Conservation (phyloP, 2,329 filamentous ascomycete genomes). For the Zymoseptoria crescenta region DNA sequence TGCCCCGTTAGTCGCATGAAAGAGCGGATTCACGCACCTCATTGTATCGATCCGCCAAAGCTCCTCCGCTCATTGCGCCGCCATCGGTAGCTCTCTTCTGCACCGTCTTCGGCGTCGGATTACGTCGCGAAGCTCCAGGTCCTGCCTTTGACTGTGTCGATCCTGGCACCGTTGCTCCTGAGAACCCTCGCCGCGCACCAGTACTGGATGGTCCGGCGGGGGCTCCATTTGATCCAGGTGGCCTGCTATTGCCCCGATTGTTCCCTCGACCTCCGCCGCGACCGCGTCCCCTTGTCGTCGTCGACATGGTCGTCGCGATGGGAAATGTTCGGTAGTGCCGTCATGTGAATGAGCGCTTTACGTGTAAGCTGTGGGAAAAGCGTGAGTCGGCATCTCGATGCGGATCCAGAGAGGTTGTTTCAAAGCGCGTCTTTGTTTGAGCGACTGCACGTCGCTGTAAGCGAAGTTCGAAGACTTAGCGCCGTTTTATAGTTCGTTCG, state of each 20-base stretch:
- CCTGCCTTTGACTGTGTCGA: conserved; percentile 1
- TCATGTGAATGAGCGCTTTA: conserved; percentile 12
- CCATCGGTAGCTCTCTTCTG: conserved; percentile 1
- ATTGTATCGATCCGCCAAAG: conserved; percentile 16
- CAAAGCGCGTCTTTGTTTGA: background rate
- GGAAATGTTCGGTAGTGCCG: conserved; percentile 3
- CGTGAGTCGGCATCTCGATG: background rate
- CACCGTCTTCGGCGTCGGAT: background rate
- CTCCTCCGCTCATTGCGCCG: conserved; percentile 7
- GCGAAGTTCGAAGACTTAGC: background rate
- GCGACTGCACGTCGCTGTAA: background rate
- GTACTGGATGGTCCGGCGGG: background rate
- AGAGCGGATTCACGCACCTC: conserved; percentile 13
- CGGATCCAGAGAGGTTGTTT: background rate
- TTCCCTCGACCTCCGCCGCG: conserved; percentile 15
- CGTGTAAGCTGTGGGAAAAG: background rate
- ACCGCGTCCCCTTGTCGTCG: conserved; percentile 3
- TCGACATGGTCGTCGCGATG: conserved; percentile 17
- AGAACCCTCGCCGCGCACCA: conserved; percentile 1
- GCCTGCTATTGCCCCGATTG: conserved; percentile 2
- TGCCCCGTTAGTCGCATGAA: conserved; percentile 17
- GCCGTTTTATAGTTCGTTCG: background rate
- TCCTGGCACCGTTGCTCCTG: conserved; percentile 3
- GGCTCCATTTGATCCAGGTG: background rate
- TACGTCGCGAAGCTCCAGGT: background rate